These are phyloP conservation scores for Phialophora macrospora DNA, from an alignment of 2,329 filamentous ascomycete species.

Conservation along the genomic window DNA sequence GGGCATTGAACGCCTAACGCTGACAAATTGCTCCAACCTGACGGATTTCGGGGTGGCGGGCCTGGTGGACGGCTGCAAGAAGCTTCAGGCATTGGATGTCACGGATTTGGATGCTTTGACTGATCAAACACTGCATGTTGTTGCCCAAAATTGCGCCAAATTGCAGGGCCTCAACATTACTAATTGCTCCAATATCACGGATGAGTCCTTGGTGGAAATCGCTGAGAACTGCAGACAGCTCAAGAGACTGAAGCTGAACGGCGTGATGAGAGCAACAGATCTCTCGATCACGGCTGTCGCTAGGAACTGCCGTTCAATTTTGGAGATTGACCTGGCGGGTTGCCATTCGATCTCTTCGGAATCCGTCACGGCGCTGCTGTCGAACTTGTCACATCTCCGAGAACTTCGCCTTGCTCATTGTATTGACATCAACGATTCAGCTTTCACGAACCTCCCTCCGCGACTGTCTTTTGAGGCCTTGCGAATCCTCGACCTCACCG, in stretches of 20 bases:
- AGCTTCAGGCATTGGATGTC: conserved; percentile 87
- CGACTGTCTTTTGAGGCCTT: conserved; percentile 79
- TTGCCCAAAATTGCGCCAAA: conserved; percentile 80
- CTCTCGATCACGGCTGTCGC: conserved; percentile 83
- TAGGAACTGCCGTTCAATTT: conserved; percentile 83
- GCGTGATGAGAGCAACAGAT: conserved; percentile 83
- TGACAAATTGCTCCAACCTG: conserved; percentile 85
- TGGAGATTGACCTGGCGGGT: conserved; percentile 93
- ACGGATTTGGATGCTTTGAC: conserved; percentile 81
- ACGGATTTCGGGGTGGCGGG: conserved; percentile 82
- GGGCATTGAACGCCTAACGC: conserved; percentile 85
- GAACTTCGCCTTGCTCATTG: conserved; percentile 89
- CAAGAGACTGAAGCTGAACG: conserved; percentile 95
- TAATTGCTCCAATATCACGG: conserved; percentile 80
- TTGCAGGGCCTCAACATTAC: conserved; percentile 94
- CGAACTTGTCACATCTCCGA: conserved; percentile 79
- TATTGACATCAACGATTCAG: conserved; percentile 80
- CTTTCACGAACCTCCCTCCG: conserved; percentile 77
- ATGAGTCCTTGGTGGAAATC: conserved; percentile 79
- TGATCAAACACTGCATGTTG: conserved; percentile 74
- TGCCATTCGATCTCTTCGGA: conserved; percentile 80
- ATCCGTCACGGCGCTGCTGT: conserved; percentile 79
- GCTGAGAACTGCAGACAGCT: conserved; percentile 83
- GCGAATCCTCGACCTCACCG: conserved; percentile 90
- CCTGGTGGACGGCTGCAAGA: conserved; percentile 76